Evolutionary conservation across 176 grass and related monocot genomes (phyloP), one percentile per base, ranked within the genome.

Genomic region (Aegilops umbellulata): DNA sequence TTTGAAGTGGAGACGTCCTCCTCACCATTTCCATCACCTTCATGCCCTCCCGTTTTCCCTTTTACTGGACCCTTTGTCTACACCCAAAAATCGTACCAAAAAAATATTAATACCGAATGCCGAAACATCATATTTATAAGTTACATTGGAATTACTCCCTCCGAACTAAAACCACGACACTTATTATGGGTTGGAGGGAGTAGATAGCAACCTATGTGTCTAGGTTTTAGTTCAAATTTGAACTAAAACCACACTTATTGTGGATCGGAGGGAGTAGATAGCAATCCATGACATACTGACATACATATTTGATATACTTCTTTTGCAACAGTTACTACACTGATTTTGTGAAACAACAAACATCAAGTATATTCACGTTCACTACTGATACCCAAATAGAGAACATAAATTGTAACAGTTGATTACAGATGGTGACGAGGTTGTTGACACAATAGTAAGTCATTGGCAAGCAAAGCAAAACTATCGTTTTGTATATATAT

Each of bases 1-100:
- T 88, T 89, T 53, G 88, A 93, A 64, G 87, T 93, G 47, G 91
- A 94, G 69, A 88, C 88, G 86, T 94, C 91, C 7, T 98, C 96
- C 49, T 53, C 49, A 10, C 91, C 76, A 36, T 91, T 84, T 71
- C 57, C 82, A 82, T 95, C 80, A 88, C 16, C 84, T 90, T 92
- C 90, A 79, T 81, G 75, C 22, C 6, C 36, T 25, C 85, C 91
- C 60, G 80, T 95, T 92, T 94, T 93, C 6, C 89, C 88, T 89
- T 91, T 92, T 29, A 78, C 71, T 82, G 65, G 20, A 42, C 84
- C 93, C 63, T 93, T 94, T 35, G 87, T 89, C 96, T 95, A 85
- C 13, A 88, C 60, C 86, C 1, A 82, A 67, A 62, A 67, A 62
- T 39, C 16, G 8, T 65, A 11, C 47, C 35, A 68, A 27, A 84